Conservation (phyloP, 2,329 filamentous ascomycete genomes). For the Botrytis hyacinthi region DNA sequence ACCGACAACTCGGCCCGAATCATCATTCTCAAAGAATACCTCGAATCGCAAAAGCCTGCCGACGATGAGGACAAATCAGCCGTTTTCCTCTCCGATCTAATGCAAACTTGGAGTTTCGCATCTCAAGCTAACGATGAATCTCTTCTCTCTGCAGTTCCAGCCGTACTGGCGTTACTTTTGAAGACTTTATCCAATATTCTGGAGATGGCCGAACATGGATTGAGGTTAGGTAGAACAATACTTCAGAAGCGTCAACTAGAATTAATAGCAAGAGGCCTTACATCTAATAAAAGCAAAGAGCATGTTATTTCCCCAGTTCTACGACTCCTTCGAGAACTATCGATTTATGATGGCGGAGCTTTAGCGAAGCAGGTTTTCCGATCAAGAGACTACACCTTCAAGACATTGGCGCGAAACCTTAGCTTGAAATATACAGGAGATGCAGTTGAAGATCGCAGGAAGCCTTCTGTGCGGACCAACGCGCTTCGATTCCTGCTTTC, state of each 20-base stretch:
- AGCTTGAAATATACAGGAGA: constrained; percentile 62
- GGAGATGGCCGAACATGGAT: constrained; percentile 71
- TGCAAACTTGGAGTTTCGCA: constrained; percentile 86
- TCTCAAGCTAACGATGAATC: constrained; percentile 76
- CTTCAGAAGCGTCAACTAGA: constrained; percentile 79
- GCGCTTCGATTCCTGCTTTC: constrained; percentile 78
- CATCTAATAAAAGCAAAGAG: constrained; percentile 77
- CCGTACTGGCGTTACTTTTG: constrained; percentile 77
- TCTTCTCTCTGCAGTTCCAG: constrained; percentile 75
- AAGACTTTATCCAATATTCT: constrained; percentile 72
- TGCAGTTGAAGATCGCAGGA: constrained; percentile 61
- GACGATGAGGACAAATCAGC: constrained; percentile 54
- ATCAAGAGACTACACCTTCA: constrained; percentile 74
- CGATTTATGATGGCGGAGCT: constrained; percentile 79
- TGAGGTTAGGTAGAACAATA: constrained; percentile 76
- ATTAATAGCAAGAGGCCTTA: constrained; percentile 74
- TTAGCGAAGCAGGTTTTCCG: constrained; percentile 76
- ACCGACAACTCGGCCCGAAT: constrained; percentile 48
- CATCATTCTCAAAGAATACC: constrained; percentile 67
- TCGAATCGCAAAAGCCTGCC: constrained; percentile 54
- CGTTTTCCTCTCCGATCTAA: constrained; percentile 72
- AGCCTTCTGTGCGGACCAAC: constrained; percentile 78
- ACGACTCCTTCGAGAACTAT: constrained; percentile 80
- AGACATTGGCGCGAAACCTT: constrained; percentile 77
- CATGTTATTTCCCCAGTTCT: constrained; percentile 87